These are phyloP conservation scores for Pseudocercospora fijiensis DNA, from an alignment of 2,329 filamentous ascomycete species.

Conservation along the genomic window DNA sequence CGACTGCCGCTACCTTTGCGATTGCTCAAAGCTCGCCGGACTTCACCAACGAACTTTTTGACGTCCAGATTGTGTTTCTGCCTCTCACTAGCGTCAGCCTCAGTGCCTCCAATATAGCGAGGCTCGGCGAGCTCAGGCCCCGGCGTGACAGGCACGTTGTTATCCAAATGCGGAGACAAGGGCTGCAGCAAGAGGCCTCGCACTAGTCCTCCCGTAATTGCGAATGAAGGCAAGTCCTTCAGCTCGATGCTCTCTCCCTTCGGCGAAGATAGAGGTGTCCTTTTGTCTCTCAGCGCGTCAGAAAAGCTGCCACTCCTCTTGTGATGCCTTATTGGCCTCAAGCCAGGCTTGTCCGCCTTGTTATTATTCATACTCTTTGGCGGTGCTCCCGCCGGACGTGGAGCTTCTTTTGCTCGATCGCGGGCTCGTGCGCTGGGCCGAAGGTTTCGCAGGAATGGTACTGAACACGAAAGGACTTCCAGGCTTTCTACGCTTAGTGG, in stretches of 20 bases:
- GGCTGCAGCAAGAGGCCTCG: constrained; percentile 83
- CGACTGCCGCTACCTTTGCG: constrained; percentile 26
- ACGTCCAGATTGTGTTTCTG: constrained; percentile 63
- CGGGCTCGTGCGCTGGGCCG: constrained; percentile 24
- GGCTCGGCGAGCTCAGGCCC: constrained; percentile 23
- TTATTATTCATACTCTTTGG: constrained; percentile 12
- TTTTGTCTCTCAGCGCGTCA: constrained; percentile 74
- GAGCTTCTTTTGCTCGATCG: constrained; percentile 17
- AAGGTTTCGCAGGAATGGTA: constrained; percentile 45
- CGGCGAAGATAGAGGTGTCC: constrained; percentile 52
- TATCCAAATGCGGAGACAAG: constrained; percentile 74
- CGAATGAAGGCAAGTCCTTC: constrained; percentile 56
- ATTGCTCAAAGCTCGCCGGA: constrained; percentile 75
- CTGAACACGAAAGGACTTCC: constrained; percentile 60
- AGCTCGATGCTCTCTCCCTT: constrained; percentile 43
- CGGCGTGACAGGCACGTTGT: constrained; percentile 50
- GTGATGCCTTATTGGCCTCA: constrained; percentile 55
- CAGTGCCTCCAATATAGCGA: constrained; percentile 17
- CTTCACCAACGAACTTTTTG: constrained; percentile 81
- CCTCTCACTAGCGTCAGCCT: constrained; percentile 4
- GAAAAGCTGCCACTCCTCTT: constrained; percentile 85
- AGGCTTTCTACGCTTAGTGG: constrained; percentile 54
- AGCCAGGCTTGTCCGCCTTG: constrained; percentile 8
- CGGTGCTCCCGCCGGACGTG: constrained; percentile 9
- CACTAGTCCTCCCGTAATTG: constrained; percentile 79